Conservation (phyloP, 2,329 filamentous ascomycete genomes). For the Fusarium clavum region DNA sequence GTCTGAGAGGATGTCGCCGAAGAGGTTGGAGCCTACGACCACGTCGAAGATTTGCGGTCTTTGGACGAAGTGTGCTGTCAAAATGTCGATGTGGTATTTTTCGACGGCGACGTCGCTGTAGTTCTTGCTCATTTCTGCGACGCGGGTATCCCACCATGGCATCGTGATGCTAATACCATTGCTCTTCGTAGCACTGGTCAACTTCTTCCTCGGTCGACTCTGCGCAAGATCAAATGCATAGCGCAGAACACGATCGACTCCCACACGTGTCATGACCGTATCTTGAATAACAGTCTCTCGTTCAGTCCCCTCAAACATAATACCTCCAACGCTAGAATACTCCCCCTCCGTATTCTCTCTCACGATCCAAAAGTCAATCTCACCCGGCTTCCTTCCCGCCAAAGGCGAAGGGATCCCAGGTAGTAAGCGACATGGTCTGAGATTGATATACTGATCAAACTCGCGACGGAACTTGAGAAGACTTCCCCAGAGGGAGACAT, state of each 20-base stretch:
- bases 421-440: conserved; percentile 72
- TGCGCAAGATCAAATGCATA: conserved; percentile 74
- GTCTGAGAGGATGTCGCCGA: conserved; percentile 77
- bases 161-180: conserved; percentile 75
- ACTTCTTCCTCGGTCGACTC: conserved; percentile 66
- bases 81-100: conserved; percentile 75
- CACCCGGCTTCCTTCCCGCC: conserved; percentile 62
- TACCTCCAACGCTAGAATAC: conserved; percentile 73
- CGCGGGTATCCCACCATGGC: conserved; percentile 76
- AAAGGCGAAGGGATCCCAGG: conserved; percentile 70
- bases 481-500: conserved; percentile 75
- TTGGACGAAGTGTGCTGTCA: conserved; percentile 73
- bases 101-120: conserved; percentile 70
- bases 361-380: conserved; percentile 75
- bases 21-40: conserved; percentile 72
- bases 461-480: conserved; percentile 75
- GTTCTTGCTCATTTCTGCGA: conserved; percentile 63
- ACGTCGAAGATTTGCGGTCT: conserved; percentile 70
- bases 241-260: conserved; percentile 69
- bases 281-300: conserved; percentile 73
- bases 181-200: conserved; percentile 75
- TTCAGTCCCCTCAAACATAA: conserved; percentile 67
- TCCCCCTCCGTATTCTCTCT: conserved; percentile 77
- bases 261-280: conserved; percentile 70
- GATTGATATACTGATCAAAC: conserved; percentile 76